phyloP scores from a whole-genome alignment of 805 yeast genomes.

The Kregervanrija fluxuum region DNA sequence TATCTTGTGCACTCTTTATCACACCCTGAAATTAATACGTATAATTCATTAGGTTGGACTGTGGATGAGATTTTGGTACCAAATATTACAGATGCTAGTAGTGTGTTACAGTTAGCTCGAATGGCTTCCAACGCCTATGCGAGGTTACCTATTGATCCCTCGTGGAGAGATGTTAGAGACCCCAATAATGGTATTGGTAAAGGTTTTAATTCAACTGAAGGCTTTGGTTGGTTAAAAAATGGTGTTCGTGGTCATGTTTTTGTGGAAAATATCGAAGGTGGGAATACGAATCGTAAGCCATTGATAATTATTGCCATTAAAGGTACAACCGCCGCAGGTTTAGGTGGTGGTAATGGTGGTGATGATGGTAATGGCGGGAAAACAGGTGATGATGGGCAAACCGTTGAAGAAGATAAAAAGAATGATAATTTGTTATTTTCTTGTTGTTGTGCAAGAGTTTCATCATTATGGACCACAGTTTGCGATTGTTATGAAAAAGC shows the following conservation, averaged over 20 bases:
- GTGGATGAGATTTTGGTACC: conserved; percentile 55
- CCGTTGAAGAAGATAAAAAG: conserved; percentile 70
- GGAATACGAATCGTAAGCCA: conserved; percentile 32
- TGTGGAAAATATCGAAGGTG: conserved; percentile 35
- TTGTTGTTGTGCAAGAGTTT: conserved; percentile 92
- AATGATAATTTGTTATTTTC: conserved; percentile 88
- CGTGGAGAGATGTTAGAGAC: conserved; percentile 64
- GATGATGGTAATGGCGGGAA: conserved; percentile 31
- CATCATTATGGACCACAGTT: conserved; percentile 89
- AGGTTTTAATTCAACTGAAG: conserved; percentile 43
- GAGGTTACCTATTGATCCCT: conserved; percentile 63
- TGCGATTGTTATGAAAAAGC: conserved; percentile 86
- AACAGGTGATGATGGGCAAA: conserved; percentile 44
- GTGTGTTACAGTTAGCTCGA: conserved; percentile 67
- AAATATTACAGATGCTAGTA: conserved; percentile 64
- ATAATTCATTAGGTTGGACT: conserved; percentile 57
- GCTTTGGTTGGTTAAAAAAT: conserved; percentile 80
- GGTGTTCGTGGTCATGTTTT: conserved; percentile 92
- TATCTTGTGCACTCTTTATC: conserved; percentile 51
- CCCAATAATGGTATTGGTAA: conserved; percentile 5
- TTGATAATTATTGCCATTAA: conserved; percentile 71
- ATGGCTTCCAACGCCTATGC: conserved; percentile 93
- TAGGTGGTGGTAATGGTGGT: conserved; percentile 39
- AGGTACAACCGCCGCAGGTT: conserved; percentile 84
- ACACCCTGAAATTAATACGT: conserved; percentile 25